A percentile compares a stretch with the other conserved stretches of the same genome.
These are phyloP conservation scores for Phycomyces blakesleeanus DNA, from an alignment of 192 early-diverging fungal species.

Conservation along the genomic window DNA sequence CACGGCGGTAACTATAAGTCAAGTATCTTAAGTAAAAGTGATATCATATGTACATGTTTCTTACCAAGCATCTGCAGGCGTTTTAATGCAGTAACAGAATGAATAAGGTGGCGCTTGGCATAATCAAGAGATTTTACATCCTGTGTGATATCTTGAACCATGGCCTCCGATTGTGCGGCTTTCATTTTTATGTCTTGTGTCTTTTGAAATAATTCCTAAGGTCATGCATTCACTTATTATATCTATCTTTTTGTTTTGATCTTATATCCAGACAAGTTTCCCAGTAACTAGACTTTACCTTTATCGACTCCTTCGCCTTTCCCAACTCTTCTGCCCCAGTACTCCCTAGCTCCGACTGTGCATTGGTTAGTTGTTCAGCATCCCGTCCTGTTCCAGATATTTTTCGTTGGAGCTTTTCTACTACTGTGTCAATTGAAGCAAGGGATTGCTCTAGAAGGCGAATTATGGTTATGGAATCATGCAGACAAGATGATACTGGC, in stretches of 20 bases:
- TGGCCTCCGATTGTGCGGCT: conserved; percentile 78
- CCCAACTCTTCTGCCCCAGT: conserved; percentile 62
- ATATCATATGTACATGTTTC: neutral
- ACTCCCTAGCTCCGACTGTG: conserved; percentile 60
- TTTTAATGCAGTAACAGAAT: conserved; percentile 75
- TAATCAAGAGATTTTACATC: conserved; percentile 94
- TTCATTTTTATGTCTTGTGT: conserved; percentile 84
- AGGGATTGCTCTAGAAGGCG: conserved; percentile 59
- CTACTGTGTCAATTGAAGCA: conserved; percentile 58
- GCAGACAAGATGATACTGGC: neutral
- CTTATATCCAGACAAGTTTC: neutral
- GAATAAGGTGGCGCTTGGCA: conserved; percentile 87
- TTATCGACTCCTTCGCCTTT: conserved; percentile 70
- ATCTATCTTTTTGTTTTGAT: neutral
- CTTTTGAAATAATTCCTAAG: conserved; percentile 69
- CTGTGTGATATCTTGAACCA: conserved; percentile 92
- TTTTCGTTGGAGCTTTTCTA: conserved; percentile 55
- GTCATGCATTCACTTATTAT: neutral
- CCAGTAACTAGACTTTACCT: conserved; percentile 39
- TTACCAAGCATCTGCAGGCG: conserved; percentile 86
- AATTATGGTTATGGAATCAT: neutral
- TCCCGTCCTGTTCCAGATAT: conserved; percentile 59
- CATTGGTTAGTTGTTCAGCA: conserved; percentile 65
- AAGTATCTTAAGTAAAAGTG: too few relatives aligned
- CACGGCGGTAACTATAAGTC: conserved; percentile 57